phyloP scores from a whole-genome alignment of 2,329 filamentous ascomycete genomes.

The Pseudonectria foliicola region DNA sequence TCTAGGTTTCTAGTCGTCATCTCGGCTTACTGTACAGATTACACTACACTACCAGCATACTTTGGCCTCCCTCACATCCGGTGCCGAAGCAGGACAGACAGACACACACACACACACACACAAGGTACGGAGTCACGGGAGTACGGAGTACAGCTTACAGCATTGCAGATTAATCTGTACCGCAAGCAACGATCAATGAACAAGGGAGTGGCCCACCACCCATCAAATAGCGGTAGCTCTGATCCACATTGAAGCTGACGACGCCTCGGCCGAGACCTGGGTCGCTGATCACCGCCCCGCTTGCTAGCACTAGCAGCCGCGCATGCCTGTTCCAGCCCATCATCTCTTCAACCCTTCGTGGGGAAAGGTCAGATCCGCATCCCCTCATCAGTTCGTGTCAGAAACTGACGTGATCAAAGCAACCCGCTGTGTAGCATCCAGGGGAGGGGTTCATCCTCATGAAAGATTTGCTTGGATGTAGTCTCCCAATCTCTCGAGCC shows the following conservation, averaged over 20 bases:
- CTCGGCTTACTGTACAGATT: too few relatives aligned
- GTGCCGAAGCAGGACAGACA: too few relatives aligned
- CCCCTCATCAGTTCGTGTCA: not conserved
- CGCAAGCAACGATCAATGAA: too few relatives aligned
- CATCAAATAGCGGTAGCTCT: conserved; percentile 11
- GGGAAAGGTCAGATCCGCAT: not conserved
- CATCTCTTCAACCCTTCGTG: conserved; percentile 4
- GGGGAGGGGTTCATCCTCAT: conserved; percentile 2
- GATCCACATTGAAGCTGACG: conserved; percentile 17
- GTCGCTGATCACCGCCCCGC: conserved; percentile 11
- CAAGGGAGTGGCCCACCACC: conserved; percentile 7
- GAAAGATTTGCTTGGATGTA: conserved; percentile 28
- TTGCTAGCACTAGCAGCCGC: too few relatives aligned
- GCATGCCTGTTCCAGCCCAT: conserved; percentile 1
- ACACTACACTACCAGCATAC: too few relatives aligned
- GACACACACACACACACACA: too few relatives aligned
- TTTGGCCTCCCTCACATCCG: too few relatives aligned
- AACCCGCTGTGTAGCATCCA: not conserved
- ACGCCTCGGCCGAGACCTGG: conserved; percentile 15
- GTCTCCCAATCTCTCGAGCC: conserved; percentile 42
- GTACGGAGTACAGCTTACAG: not conserved
- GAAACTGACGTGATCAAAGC: too few relatives aligned
- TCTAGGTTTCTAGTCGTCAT: too few relatives aligned
- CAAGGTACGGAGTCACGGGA: not conserved
- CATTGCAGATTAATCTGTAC: too few relatives aligned